These are phyloP conservation scores for Trichoderma sp. DNA, from an alignment of 2,329 filamentous ascomycete genomes.

Conservation along the genomic window DNA sequence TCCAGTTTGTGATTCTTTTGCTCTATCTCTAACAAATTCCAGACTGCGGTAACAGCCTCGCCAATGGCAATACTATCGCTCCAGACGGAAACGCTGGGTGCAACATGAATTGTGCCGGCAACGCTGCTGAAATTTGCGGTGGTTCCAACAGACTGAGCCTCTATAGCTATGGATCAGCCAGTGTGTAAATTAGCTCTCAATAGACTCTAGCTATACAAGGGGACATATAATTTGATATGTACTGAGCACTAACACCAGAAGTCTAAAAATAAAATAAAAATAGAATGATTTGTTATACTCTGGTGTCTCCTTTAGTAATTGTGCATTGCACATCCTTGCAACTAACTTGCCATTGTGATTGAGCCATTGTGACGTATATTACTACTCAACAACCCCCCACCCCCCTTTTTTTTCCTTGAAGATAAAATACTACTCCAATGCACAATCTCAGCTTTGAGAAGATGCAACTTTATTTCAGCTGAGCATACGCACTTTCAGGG, in stretches of 20 bases:
- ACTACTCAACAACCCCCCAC: too few species aligned
- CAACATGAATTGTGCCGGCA: background rate
- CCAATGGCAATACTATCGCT: background rate
- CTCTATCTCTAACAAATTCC: background rate
- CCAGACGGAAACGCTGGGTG: background rate
- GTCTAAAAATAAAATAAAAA: background rate
- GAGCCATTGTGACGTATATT: background rate
- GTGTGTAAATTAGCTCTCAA: too few species aligned
- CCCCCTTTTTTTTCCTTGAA: too few species aligned
- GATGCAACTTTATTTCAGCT: too few species aligned
- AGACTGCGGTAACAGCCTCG: conserved; percentile 9
- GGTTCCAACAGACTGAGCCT: background rate
- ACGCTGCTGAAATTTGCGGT: conserved; percentile 5
- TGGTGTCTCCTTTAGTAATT: background rate
- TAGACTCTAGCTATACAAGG: too few species aligned
- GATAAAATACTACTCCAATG: too few species aligned
- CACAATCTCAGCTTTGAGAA: too few species aligned
- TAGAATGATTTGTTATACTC: background rate
- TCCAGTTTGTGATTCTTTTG: background rate
- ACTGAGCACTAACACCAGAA: background rate
- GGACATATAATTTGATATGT: background rate
- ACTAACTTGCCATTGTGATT: background rate
- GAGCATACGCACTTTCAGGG: too few species aligned
- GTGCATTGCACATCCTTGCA: background rate
- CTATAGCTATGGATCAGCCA: background rate